Percentiles rank a stretch among this genome's conserved stretches.
These are phyloP conservation scores for Plasmopara halstedii DNA, from an alignment of 352 stramenopile genomes.

Conservation along the genomic window DNA sequence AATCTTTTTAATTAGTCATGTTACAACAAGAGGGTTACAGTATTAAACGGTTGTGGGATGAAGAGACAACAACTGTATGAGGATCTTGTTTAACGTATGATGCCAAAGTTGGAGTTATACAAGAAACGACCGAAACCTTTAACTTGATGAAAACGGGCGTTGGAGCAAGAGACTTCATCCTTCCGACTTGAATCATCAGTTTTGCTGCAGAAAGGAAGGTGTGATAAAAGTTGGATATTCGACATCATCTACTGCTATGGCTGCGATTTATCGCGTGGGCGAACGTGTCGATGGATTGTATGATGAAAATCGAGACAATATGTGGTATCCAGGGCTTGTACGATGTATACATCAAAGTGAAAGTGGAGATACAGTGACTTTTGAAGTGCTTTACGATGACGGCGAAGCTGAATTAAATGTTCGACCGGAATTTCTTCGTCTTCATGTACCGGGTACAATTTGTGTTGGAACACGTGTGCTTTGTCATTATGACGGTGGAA, in stretches of 20 bases:
- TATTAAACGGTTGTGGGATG: constrained; percentile 11
- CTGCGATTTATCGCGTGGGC: constrained; percentile 28
- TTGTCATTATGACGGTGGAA: constrained; percentile 51
- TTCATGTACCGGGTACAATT: constrained; percentile 58
- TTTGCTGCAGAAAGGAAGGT: background rate
- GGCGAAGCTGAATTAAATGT: constrained; percentile 55
- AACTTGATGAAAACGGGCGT: constrained; percentile 6
- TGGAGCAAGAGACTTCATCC: constrained; percentile 2
- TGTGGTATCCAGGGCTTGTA: constrained; percentile 69
- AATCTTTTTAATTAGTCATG: background rate
- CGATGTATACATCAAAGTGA: constrained; percentile 20
- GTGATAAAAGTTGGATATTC: background rate
- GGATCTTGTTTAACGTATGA: too few relatives aligned
- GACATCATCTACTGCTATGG: constrained; percentile 3
- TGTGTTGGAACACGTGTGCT: constrained; percentile 64
- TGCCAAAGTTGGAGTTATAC: constrained; percentile 17
- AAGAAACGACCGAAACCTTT: constrained; percentile 17
- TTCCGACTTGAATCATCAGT: constrained; percentile 6
- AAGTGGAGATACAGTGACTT: constrained; percentile 12
- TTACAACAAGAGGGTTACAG: background rate
- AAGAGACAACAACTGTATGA: constrained; percentile 10
- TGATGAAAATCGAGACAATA: constrained; percentile 66
- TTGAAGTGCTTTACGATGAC: constrained; percentile 70
- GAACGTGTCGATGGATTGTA: constrained; percentile 75
- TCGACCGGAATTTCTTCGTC: constrained; percentile 29